Evolutionary conservation across 2,329 filamentous ascomycete species (phyloP).

Genomic region (Biscogniauxia sp.): DNA sequence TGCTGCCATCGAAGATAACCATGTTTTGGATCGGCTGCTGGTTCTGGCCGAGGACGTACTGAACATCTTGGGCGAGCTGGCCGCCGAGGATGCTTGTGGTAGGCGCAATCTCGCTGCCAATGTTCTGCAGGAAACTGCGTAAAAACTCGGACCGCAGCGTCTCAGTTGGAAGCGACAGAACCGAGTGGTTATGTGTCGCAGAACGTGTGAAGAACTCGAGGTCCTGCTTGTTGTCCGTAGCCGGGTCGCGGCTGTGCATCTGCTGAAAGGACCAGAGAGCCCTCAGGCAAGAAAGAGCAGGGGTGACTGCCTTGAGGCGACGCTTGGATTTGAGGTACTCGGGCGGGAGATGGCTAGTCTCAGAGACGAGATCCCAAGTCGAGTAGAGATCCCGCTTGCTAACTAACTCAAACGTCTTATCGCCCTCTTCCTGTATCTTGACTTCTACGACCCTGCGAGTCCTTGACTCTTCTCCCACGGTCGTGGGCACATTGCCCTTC

Average conservation of each 20-base stretch:
- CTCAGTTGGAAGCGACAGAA: constrained; percentile 66
- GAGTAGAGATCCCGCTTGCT: constrained; percentile 91
- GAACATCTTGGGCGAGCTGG: constrained; percentile 90
- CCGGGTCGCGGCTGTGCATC: constrained; percentile 52
- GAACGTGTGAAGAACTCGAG: constrained; percentile 74
- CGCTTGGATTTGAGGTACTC: constrained; percentile 69
- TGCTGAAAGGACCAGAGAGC: constrained; percentile 87
- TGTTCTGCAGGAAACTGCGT: constrained; percentile 80
- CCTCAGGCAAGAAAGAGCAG: constrained; percentile 79
- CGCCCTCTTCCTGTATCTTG: constrained; percentile 66
- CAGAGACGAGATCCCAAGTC: constrained; percentile 78
- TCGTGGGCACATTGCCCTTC: constrained; percentile 69
- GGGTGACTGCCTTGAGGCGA: constrained; percentile 73
- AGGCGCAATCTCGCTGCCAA: constrained; percentile 80
- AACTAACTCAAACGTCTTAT: constrained; percentile 77
- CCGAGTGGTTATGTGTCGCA: constrained; percentile 73
- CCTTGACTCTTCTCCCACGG: constrained; percentile 63
- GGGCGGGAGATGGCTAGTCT: constrained; percentile 68
- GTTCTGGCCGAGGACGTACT: constrained; percentile 86
- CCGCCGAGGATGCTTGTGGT: constrained; percentile 88
- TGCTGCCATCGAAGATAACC: constrained; percentile 84
- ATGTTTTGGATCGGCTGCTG: constrained; percentile 97
- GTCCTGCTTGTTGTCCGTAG: constrained; percentile 56
- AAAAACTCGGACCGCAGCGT: constrained; percentile 71
- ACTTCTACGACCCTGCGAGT: constrained; percentile 75